These are phyloP conservation scores for Thermothelomyces thermophilus DNA, from an alignment of 2,329 filamentous ascomycete genomes.

Conservation along the genomic window DNA sequence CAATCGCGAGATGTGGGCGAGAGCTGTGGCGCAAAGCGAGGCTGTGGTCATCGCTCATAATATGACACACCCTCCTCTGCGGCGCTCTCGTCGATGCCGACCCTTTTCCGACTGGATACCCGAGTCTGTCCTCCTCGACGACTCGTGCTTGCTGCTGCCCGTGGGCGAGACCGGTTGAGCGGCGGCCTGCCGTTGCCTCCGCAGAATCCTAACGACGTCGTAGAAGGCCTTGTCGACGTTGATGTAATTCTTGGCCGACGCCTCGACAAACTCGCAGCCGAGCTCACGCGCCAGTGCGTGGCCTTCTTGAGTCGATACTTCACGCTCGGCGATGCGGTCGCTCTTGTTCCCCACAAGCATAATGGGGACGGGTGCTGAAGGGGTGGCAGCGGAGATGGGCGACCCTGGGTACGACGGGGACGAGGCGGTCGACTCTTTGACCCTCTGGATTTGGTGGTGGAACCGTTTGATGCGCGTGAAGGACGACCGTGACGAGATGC, in stretches of 20 bases:
- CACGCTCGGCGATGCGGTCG: conserved; percentile 89
- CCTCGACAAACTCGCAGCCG: conserved; percentile 93
- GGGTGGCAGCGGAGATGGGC: conserved; percentile 53
- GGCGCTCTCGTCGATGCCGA: conserved; percentile 27
- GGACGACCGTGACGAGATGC: conserved; percentile 92
- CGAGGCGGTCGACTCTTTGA: conserved; percentile 81
- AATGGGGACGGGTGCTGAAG: conserved; percentile 72
- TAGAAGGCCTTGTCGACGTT: conserved; percentile 99
- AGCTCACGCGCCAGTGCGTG: conserved; percentile 85
- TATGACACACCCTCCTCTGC: conserved; percentile 36
- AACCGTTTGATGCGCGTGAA: conserved; percentile 94
- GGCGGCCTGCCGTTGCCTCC: conserved; percentile 43
- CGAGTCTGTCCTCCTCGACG: conserved; percentile 19
- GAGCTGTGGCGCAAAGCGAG: background rate
- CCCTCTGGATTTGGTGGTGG: conserved; percentile 92
- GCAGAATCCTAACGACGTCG: conserved; percentile 86
- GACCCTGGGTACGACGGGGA: conserved; percentile 73
- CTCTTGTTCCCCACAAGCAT: conserved; percentile 99
- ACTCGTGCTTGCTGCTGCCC: conserved; percentile 22
- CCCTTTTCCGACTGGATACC: conserved; percentile 26
- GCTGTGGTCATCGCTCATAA: conserved; percentile 30
- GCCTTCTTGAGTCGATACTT: conserved; percentile 94
- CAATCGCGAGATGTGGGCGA: background rate
- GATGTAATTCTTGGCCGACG: conserved; percentile 95
- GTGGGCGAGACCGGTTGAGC: conserved; percentile 20